Evolutionary conservation across 352 stramenopile species (phyloP).

Genomic region (Globisporangium splendens): DNA sequence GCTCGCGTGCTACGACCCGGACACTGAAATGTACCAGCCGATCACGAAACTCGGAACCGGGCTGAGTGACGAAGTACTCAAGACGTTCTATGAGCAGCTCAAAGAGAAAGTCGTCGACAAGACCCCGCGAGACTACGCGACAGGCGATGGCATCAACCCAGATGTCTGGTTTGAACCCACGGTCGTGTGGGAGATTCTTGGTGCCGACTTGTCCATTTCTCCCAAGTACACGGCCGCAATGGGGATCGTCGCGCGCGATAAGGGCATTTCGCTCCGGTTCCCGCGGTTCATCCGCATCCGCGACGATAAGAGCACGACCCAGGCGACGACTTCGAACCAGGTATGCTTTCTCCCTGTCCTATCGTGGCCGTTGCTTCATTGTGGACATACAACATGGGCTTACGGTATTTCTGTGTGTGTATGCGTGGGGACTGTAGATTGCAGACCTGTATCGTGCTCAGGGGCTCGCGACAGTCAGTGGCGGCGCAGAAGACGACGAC

Average conservation of each 20-base stretch:
- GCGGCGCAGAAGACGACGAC: slow-evolving; percentile 65
- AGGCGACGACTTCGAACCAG: slow-evolving; percentile 96
- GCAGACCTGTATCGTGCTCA: slow-evolving; percentile 79
- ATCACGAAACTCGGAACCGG: slow-evolving; percentile 99
- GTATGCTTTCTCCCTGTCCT: slow-evolving; percentile 37
- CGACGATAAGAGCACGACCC: slow-evolving; percentile 96
- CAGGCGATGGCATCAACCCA: slow-evolving; percentile 86
- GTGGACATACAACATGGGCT: neutral
- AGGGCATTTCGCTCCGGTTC: slow-evolving; percentile 98
- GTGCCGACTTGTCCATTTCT: slow-evolving; percentile 98
- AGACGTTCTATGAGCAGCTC: slow-evolving; percentile 84
- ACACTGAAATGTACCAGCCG: slow-evolving; percentile 97
- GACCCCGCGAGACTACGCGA: slow-evolving; percentile 90
- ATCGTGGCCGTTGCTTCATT: neutral
- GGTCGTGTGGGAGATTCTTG: slow-evolving; percentile 98
- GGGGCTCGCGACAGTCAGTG: slow-evolving; percentile 60
- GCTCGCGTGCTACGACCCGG: slow-evolving; percentile 97
- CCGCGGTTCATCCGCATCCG: slow-evolving; percentile 97
- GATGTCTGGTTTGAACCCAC: slow-evolving; percentile 96
- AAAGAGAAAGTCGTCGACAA: slow-evolving; percentile 80
- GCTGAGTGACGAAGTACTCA: slow-evolving; percentile 98
- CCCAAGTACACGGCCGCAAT: slow-evolving; percentile 97
- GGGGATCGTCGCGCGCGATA: slow-evolving; percentile 85
- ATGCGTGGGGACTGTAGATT: slow-evolving; percentile 36
- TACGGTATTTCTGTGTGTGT: slow-evolving; percentile 7